A percentile compares a stretch with the other conserved stretches of the same genome.
Conservation (phyloP, 2,329 filamentous ascomycete species). For the Cordyceps cateniannulata region DNA sequence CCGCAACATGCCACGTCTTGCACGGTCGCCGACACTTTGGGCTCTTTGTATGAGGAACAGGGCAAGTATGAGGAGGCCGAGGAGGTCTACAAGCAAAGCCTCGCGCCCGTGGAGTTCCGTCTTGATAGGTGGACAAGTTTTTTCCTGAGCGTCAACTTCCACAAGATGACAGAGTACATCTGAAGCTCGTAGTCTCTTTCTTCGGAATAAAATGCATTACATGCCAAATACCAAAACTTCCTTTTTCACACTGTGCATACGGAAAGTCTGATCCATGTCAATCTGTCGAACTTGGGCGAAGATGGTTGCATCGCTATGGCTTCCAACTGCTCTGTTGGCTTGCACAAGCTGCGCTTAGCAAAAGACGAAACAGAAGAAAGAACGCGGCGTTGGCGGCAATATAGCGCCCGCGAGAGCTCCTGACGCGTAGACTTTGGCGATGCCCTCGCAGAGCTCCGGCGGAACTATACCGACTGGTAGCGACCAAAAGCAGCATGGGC, state of each 20-base stretch:
- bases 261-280: too few species aligned
- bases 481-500: not conserved
- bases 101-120: conserved; percentile 4
- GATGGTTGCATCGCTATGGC: too few species aligned
- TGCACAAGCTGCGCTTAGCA: too few species aligned
- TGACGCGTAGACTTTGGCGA: not conserved
- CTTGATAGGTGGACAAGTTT: conserved; percentile 13
- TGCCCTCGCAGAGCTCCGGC: not conserved
- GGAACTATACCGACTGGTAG: not conserved
- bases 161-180: not conserved
- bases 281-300: too few species aligned
- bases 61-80: not conserved
- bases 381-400: not conserved
- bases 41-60: not conserved
- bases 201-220: too few species aligned
- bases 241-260: too few species aligned
- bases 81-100: not conserved
- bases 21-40: not conserved
- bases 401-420: not conserved
- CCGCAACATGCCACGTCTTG: not conserved
- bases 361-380: not conserved
- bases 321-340: too few species aligned
- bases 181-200: too few species aligned
- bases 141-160: conserved; percentile 11
- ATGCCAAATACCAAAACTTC: too few species aligned